Conservation (phyloP, 139 green algal genomes). For the Tetraselmis striata region DNA sequence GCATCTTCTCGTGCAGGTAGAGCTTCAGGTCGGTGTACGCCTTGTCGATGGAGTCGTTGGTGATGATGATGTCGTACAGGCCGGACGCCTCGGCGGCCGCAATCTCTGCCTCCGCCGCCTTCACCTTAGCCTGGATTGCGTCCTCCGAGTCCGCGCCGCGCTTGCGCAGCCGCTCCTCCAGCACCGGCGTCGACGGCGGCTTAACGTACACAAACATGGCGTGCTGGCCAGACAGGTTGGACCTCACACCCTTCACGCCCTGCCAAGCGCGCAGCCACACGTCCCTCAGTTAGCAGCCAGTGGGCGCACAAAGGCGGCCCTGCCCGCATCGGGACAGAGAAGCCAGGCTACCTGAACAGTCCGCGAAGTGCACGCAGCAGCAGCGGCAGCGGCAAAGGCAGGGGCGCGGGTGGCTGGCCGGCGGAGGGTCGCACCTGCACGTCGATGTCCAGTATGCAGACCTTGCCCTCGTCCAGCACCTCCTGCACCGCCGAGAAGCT, state of each 20-base stretch:
- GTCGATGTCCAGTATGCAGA: conserved; percentile 79
- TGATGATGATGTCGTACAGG: conserved; percentile 65
- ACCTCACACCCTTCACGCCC: conserved; percentile 10
- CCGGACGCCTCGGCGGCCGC: conserved; percentile 20
- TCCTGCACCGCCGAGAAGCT: conserved; percentile 51
- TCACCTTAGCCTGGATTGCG: conserved; percentile 57
- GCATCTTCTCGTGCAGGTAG: neutral
- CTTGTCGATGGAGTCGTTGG: conserved; percentile 63
- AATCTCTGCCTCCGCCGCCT: conserved; percentile 56
- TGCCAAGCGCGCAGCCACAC: conserved; percentile 21
- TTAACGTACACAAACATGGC: conserved; percentile 82
- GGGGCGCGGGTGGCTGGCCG: too few relatives aligned
- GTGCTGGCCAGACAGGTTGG: conserved; percentile 27
- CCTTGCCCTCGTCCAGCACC: conserved; percentile 53
- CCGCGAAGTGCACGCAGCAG: too few relatives aligned
- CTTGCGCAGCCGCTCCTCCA: conserved; percentile 66
- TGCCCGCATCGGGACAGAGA: too few relatives aligned
- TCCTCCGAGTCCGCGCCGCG: conserved; percentile 75
- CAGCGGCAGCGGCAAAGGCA: too few relatives aligned
- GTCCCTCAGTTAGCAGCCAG: neutral
- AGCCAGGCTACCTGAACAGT: too few relatives aligned
- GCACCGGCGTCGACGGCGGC: conserved; percentile 61
- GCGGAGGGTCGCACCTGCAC: too few relatives aligned
- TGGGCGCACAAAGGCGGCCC: too few relatives aligned
- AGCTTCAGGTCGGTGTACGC: conserved; percentile 26